Percentiles rank a stretch among this genome's conserved stretches.
phyloP scores from a whole-genome alignment of 1,284 basidiomycete genomes.

The Xanthoconium separans region DNA sequence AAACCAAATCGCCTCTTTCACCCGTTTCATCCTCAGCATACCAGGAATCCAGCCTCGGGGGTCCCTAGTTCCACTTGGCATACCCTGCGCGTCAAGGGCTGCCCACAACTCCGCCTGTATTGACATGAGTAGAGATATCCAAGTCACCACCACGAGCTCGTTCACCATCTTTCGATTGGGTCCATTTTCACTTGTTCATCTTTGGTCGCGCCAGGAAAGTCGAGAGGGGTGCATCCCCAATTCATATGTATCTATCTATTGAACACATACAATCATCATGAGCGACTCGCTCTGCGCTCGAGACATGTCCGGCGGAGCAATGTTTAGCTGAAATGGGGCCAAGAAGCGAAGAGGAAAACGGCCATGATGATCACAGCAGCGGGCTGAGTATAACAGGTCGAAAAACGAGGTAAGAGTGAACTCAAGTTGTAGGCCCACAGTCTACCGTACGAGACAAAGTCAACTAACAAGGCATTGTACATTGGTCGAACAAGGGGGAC shows the following conservation, averaged over 20 bases:
- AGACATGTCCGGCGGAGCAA: constrained; percentile 64
- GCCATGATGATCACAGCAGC: constrained; percentile 58
- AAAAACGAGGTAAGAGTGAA: neutral
- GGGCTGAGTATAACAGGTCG: neutral
- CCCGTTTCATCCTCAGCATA: neutral
- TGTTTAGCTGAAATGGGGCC: constrained; percentile 58
- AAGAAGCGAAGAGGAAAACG: constrained; percentile 62
- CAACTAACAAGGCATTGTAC: too few species aligned
- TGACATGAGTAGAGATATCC: neutral
- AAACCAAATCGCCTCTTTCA: neutral
- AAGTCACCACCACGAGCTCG: neutral
- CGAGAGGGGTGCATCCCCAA: neutral
- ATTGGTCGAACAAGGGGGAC: constrained; percentile 18
- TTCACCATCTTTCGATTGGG: neutral
- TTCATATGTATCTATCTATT: neutral
- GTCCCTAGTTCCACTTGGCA: neutral
- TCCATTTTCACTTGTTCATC: neutral
- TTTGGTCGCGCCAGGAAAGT: neutral
- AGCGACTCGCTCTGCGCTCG: constrained; percentile 12
- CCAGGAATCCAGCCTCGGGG: neutral
- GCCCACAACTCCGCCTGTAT: neutral
- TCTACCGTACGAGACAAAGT: constrained; percentile 18
- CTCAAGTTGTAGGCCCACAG: constrained; percentile 41
- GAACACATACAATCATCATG: neutral
- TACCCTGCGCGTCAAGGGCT: neutral